A percentile compares a stretch with the other conserved stretches of the same genome.
Conservation (phyloP, 2,329 filamentous ascomycete species). For the Macrophomina pseudophaseolina region DNA sequence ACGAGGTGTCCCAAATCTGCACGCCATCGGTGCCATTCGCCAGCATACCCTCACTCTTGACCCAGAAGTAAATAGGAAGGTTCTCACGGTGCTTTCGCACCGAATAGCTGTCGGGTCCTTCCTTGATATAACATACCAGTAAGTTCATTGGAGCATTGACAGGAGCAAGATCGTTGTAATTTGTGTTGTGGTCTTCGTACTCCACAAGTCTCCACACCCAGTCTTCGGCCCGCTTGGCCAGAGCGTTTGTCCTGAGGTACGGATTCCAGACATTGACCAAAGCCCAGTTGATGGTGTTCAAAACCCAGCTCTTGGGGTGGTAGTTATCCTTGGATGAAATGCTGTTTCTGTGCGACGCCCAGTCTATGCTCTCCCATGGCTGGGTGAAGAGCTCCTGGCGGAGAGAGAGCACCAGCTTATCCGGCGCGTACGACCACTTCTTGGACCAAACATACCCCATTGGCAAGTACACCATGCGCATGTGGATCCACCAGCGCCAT, state of each 20-base stretch:
- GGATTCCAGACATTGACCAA: slow-evolving; percentile 82
- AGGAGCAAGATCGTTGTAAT: slow-evolving; percentile 82
- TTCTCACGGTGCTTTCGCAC: slow-evolving; percentile 80
- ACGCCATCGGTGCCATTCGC: slow-evolving; percentile 98
- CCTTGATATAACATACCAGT: slow-evolving; percentile 81
- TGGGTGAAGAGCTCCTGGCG: slow-evolving; percentile 83
- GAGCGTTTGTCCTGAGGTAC: slow-evolving; percentile 68
- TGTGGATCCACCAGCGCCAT: slow-evolving; percentile 98
- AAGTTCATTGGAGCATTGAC: slow-evolving; percentile 92
- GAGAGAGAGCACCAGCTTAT: slow-evolving; percentile 72
- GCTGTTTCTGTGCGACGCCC: slow-evolving; percentile 77
- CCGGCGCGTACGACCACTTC: slow-evolving; percentile 77
- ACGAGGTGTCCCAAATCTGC: slow-evolving; percentile 95
- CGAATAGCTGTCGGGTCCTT: slow-evolving; percentile 74
- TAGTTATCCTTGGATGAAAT: slow-evolving; percentile 86
- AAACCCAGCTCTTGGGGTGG: slow-evolving; percentile 84
- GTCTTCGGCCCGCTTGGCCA: slow-evolving; percentile 75
- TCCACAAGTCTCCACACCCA: slow-evolving; percentile 84
- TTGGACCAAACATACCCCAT: slow-evolving; percentile 92
- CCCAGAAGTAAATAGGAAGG: slow-evolving; percentile 85
- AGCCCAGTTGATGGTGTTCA: slow-evolving; percentile 79
- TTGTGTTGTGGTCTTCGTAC: slow-evolving; percentile 92
- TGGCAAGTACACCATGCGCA: slow-evolving; percentile 91
- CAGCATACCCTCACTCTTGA: slow-evolving; percentile 90
- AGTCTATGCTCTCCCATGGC: slow-evolving; percentile 78